Conservation (phyloP, 352 stramenopile genomes). For the Phytophthora rubi region DNA sequence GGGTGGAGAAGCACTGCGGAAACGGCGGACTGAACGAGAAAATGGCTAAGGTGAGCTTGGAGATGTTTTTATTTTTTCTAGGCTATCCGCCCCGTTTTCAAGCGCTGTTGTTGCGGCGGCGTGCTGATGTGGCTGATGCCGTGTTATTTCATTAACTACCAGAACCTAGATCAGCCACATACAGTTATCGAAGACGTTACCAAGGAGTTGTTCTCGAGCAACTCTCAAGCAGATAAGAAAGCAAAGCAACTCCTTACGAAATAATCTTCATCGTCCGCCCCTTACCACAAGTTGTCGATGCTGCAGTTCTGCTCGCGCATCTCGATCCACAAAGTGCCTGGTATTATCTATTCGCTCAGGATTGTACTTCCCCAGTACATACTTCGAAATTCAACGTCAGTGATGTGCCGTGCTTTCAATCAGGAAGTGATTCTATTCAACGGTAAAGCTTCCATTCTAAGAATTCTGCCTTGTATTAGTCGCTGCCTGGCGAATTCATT, state of each 20-base stretch:
- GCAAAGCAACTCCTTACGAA: constrained; percentile 51
- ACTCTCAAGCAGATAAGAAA: constrained; percentile 41
- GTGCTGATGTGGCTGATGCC: too few species aligned
- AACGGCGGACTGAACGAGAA: constrained; percentile 34
- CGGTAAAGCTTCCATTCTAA: background rate
- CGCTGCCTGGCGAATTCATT: background rate
- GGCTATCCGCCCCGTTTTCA: too few species aligned
- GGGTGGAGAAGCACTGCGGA: constrained; percentile 18
- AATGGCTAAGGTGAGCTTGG: constrained; percentile 10
- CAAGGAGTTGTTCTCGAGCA: constrained; percentile 44
- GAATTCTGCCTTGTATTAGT: background rate
- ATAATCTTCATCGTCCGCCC: constrained; percentile 25
- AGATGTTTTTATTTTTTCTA: background rate
- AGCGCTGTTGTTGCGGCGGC: background rate
- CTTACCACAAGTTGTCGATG: constrained; percentile 36
- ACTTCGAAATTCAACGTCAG: too few species aligned
- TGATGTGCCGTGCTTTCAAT: too few species aligned
- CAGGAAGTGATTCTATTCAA: background rate
- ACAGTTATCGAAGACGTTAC: constrained; percentile 52
- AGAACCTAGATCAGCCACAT: constrained; percentile 36
- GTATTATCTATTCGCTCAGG: constrained; percentile 2
- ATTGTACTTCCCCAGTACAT: too few species aligned
- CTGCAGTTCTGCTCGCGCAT: constrained; percentile 56
- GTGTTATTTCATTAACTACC: background rate
- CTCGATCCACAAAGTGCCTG: constrained; percentile 42